These are phyloP conservation scores for Elongisporangium senticosum DNA, from an alignment of 352 stramenopile genomes.

Conservation along the genomic window DNA sequence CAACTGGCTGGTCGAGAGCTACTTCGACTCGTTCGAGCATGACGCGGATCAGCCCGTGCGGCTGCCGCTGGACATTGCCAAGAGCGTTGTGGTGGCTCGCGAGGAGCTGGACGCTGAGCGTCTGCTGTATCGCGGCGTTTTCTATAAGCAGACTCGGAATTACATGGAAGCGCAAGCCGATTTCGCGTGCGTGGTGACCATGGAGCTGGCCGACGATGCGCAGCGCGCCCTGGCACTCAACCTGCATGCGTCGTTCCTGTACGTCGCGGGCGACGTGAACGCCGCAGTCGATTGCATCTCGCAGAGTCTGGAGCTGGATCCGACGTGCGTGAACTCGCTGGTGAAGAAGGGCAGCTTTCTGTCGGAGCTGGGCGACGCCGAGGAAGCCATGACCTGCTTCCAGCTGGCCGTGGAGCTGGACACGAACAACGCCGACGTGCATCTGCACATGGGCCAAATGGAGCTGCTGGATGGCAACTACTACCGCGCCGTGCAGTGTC, in stretches of 20 bases:
- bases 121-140: conserved; percentile 59
- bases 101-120: conserved; percentile 43
- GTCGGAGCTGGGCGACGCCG: conserved; percentile 61
- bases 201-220: conserved; percentile 33
- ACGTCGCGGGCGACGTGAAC: conserved; percentile 73
- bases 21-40: conserved; percentile 83
- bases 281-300: conserved; percentile 59
- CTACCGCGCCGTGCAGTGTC: conserved; percentile 56
- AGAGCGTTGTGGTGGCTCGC: conserved; percentile 26
- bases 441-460: conserved; percentile 79
- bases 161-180: conserved; percentile 49
- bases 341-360: conserved; percentile 84
- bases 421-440: conserved; percentile 68
- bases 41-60: conserved; percentile 57
- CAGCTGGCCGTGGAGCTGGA: conserved; percentile 61
- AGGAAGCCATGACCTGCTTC: conserved; percentile 59
- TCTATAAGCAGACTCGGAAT: conserved; percentile 55
- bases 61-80: conserved; percentile 61
- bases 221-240: conserved; percentile 60
- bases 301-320: conserved; percentile 47
- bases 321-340: conserved; percentile 51
- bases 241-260: conserved; percentile 75
- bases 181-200: conserved; percentile 27
- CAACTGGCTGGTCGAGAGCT: conserved; percentile 75
- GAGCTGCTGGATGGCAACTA: conserved; percentile 77